phyloP scores from a whole-genome alignment of 73 alveolate species.

The Paramecium sonneborni region DNA sequence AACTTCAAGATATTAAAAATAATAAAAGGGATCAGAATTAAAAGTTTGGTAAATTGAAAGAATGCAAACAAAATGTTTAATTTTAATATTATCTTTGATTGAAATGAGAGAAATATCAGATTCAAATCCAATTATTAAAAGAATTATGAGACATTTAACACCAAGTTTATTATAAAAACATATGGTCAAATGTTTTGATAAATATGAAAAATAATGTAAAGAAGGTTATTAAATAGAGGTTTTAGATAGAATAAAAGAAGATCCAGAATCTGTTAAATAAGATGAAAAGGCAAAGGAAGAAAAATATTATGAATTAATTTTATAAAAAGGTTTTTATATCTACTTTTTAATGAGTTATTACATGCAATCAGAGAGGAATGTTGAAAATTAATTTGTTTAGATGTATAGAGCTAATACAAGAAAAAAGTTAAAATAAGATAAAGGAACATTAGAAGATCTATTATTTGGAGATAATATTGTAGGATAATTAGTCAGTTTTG shows the following conservation, averaged over 20 bases:
- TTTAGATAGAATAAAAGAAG: neutral
- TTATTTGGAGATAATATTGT: conserved; percentile 68
- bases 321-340: conserved; percentile 60
- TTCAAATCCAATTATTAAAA: conserved; percentile 62
- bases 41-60: conserved; percentile 69
- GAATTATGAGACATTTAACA: conserved; percentile 65
- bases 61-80: conserved; percentile 70
- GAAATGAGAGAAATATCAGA: conserved; percentile 66
- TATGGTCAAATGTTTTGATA: conserved; percentile 52
- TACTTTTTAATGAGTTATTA: conserved; percentile 46
- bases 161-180: conserved; percentile 62
- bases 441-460: conserved; percentile 64
- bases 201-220: conserved; percentile 47
- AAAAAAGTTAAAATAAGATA: neutral
- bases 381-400: conserved; percentile 65
- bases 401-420: conserved; percentile 11
- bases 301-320: conserved; percentile 38
- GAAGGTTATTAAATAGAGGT: conserved; percentile 47
- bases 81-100: conserved; percentile 58
- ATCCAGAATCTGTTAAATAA: conserved; percentile 51
- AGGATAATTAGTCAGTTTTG: conserved; percentile 63
- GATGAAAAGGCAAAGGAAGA: conserved; percentile 5
- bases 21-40: neutral
- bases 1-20: neutral
- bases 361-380: conserved; percentile 55